Evolutionary conservation across 2,329 filamentous ascomycete species (phyloP).

Genomic region (Dryadomyces quercivorus): DNA sequence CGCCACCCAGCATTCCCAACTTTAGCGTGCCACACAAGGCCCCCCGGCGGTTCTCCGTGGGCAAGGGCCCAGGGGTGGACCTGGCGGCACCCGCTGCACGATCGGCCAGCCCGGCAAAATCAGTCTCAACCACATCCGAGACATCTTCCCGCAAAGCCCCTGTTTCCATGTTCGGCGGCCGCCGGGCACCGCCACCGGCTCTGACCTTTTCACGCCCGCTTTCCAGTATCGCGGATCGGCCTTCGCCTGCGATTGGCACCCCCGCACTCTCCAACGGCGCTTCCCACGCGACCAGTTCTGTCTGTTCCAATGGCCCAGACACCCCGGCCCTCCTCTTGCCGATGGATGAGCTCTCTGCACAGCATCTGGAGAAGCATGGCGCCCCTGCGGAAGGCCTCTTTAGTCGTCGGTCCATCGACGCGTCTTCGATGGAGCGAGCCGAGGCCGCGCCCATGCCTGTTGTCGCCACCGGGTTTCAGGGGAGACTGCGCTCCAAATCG

Average conservation of each 20-base stretch:
- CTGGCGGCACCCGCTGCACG: background rate
- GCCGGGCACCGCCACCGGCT: slow-evolving; percentile 28
- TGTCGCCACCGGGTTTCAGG: background rate
- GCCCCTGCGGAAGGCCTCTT: background rate
- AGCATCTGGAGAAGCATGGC: slow-evolving; percentile 5
- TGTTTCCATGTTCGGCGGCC: slow-evolving; percentile 15
- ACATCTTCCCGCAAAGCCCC: background rate
- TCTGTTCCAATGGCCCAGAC: slow-evolving; percentile 4
- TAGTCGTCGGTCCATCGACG: background rate
- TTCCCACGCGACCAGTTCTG: background rate
- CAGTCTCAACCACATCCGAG: background rate
- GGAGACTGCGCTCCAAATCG: background rate
- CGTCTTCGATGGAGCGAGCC: background rate
- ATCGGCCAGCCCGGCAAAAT: background rate
- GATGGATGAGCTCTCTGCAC: slow-evolving; percentile 1
- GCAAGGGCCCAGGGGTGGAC: slow-evolving; percentile 5
- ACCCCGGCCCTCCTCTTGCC: slow-evolving; percentile 6
- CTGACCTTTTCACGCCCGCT: slow-evolving; percentile 37
- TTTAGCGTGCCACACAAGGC: slow-evolving; percentile 39
- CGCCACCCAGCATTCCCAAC: slow-evolving; percentile 28
- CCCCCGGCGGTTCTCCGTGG: slow-evolving; percentile 31
- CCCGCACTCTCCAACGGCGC: slow-evolving; percentile 8
- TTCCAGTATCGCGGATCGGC: slow-evolving; percentile 42
- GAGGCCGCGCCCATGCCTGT: slow-evolving; percentile 2
- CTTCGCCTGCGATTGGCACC: slow-evolving; percentile 26